Evolutionary conservation across 1,139 yeast species (phyloP).

Genomic region (Yamadazyma taylorii): DNA sequence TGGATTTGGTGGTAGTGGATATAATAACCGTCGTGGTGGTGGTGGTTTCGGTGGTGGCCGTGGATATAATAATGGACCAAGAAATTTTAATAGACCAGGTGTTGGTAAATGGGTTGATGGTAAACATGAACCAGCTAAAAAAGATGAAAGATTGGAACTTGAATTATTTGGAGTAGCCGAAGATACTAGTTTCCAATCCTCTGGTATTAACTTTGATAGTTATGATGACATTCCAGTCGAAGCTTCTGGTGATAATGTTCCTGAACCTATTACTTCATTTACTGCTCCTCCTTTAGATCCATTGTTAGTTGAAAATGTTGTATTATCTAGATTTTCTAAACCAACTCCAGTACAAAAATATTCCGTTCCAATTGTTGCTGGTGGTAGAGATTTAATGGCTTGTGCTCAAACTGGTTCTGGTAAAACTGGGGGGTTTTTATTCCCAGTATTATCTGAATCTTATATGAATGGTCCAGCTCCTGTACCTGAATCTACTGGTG

Average conservation of each 20-base stretch:
- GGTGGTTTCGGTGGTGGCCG: slow-evolving; percentile 16
- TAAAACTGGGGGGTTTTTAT: slow-evolving; percentile 98
- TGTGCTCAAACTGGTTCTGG: slow-evolving; percentile 99
- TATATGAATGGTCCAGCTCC: slow-evolving; percentile 86
- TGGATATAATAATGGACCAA: background rate
- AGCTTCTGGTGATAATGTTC: slow-evolving; percentile 93
- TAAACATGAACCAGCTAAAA: slow-evolving; percentile 80
- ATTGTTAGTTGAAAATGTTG: slow-evolving; percentile 83
- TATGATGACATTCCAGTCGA: slow-evolving; percentile 98
- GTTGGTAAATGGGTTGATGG: slow-evolving; percentile 86
- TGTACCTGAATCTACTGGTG: slow-evolving; percentile 52
- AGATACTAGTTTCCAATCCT: slow-evolving; percentile 79
- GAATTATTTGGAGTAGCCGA: slow-evolving; percentile 88
- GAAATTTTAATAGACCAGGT: slow-evolving; percentile 33
- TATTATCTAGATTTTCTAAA: slow-evolving; percentile 83
- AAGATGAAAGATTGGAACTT: slow-evolving; percentile 67
- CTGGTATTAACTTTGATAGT: slow-evolving; percentile 98
- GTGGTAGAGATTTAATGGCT: slow-evolving; percentile 98
- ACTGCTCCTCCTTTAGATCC: slow-evolving; percentile 91
- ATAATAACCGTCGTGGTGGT: slow-evolving; percentile 30
- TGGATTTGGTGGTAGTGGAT: slow-evolving; percentile 19
- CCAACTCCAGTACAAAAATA: slow-evolving; percentile 99
- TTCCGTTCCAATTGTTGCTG: slow-evolving; percentile 95
- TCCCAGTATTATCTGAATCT: slow-evolving; percentile 95
- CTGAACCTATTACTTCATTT: slow-evolving; percentile 87